Percentiles rank a stretch among this genome's conserved stretches.
Conservation (phyloP, 495 filamentous ascomycete genomes). For the Usnea hakonensis region DNA sequence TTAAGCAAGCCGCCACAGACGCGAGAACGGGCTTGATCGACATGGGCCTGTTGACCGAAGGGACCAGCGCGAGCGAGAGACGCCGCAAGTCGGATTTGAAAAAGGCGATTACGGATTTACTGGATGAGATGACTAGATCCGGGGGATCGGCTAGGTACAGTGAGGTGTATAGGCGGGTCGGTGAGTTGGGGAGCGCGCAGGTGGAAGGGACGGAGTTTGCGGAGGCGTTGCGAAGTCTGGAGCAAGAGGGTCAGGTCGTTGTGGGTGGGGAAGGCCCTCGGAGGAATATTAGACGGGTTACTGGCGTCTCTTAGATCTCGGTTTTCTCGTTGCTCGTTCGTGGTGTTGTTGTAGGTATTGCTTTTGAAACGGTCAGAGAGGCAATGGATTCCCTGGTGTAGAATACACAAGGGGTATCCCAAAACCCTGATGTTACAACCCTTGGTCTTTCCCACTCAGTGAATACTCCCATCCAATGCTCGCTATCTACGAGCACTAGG, state of each 20-base stretch:
- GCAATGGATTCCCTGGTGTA: too few species aligned
- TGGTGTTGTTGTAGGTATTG: not conserved
- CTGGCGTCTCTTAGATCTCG: conserved; percentile 30
- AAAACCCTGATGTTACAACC: too few species aligned
- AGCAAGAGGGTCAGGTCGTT: conserved; percentile 77
- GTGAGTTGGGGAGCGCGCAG: conserved; percentile 63
- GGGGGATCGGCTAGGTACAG: conserved; percentile 64
- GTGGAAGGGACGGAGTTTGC: conserved; percentile 73
- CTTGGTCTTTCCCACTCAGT: too few species aligned
- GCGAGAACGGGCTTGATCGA: conserved; percentile 87
- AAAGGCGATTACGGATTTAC: conserved; percentile 58
- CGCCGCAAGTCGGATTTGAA: conserved; percentile 77
- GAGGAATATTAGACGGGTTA: conserved; percentile 73
- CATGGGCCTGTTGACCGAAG: conserved; percentile 90
- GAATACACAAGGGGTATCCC: too few species aligned
- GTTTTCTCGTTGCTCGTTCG: too few species aligned
- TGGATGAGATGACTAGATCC: conserved; percentile 65
- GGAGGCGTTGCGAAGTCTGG: conserved; percentile 68
- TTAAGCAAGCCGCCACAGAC: conserved; percentile 95
- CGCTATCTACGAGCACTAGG: too few species aligned
- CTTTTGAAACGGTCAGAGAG: not conserved
- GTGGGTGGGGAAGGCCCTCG: conserved; percentile 78
- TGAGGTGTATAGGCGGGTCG: conserved; percentile 65
- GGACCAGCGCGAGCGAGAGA: conserved; percentile 75
- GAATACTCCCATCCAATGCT: too few species aligned